Conservation (phyloP, 1,139 yeast genomes). For the Taiozyma sp. region DNA sequence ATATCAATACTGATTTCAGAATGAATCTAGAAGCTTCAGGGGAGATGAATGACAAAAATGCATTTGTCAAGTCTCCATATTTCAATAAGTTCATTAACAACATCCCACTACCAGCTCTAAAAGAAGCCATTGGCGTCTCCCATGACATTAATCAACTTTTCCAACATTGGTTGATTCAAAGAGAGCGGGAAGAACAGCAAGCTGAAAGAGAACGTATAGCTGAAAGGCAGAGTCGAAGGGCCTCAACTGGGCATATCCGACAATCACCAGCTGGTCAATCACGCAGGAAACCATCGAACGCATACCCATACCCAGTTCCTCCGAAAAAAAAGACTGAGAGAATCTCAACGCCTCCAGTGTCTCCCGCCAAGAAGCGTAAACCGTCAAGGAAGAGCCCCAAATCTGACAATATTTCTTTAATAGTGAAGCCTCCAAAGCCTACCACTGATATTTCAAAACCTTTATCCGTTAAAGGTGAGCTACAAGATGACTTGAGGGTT, state of each 20-base stretch:
- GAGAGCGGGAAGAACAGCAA: slow-evolving; percentile 2
- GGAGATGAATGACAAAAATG: background rate
- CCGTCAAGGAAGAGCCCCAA: slow-evolving; percentile 2
- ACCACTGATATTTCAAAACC: background rate
- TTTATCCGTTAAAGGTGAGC: slow-evolving; percentile 5
- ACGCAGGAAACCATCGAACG: background rate
- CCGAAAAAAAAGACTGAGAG: background rate
- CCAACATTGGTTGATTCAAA: slow-evolving; percentile 6
- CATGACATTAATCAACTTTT: slow-evolving; percentile 7
- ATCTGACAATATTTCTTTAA: slow-evolving; percentile 7
- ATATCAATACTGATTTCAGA: slow-evolving; percentile 15
- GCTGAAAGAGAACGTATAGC: background rate
- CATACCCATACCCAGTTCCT: background rate
- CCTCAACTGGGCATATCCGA: slow-evolving; percentile 2
- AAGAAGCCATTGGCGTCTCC: slow-evolving; percentile 4
- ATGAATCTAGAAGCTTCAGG: slow-evolving; percentile 6
- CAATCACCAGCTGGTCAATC: background rate
- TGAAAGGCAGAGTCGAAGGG: slow-evolving; percentile 1
- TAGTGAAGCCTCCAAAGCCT: slow-evolving; percentile 11
- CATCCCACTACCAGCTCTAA: slow-evolving; percentile 7
- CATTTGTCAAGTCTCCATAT: background rate
- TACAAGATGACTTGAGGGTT: slow-evolving; percentile 17
- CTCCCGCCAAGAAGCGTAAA: slow-evolving; percentile 1
- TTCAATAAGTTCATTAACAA: slow-evolving; percentile 9
- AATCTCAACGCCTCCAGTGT: background rate